phyloP scores from a whole-genome alignment of 192 early-diverging fungal species.

The Entomortierella beljakovae region DNA sequence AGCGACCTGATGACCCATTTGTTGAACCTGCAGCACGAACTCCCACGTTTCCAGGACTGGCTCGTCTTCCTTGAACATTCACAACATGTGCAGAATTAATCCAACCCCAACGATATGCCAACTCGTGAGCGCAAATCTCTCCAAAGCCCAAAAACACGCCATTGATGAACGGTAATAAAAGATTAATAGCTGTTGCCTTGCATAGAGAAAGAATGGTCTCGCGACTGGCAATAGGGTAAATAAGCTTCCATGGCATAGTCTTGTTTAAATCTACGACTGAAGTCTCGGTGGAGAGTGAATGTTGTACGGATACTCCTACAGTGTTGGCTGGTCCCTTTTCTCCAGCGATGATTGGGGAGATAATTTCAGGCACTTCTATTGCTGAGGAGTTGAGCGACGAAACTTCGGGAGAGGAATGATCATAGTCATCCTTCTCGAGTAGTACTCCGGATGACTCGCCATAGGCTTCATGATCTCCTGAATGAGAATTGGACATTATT shows the following conservation, averaged over 20 bases:
- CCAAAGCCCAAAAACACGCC: slow-evolving; percentile 80
- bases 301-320: not conserved
- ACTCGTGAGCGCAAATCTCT: slow-evolving; percentile 86
- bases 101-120: slow-evolving; percentile 82
- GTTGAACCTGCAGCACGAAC: slow-evolving; percentile 27
- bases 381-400: slow-evolving; percentile 36
- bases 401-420: slow-evolving; percentile 41
- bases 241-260: slow-evolving; percentile 52
- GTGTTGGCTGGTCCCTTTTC: not conserved
- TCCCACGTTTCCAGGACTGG: slow-evolving; percentile 17
- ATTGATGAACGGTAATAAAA: slow-evolving; percentile 68
- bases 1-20: slow-evolving; percentile 24
- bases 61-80: slow-evolving; percentile 26
- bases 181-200: slow-evolving; percentile 65
- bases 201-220: slow-evolving; percentile 50
- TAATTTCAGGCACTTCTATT: slow-evolving; percentile 23
- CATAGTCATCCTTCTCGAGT: slow-evolving; percentile 37
- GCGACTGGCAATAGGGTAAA: slow-evolving; percentile 36
- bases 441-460: slow-evolving; percentile 31
- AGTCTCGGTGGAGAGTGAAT: slow-evolving; percentile 1
- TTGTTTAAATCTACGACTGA: slow-evolving; percentile 48
- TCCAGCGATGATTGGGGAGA: not conserved
- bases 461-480: too few species aligned
- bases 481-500: too few species aligned
- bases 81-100: slow-evolving; percentile 41